Evolutionary conservation across 2,329 filamentous ascomycete genomes (phyloP).

Genomic region (Ophiostoma triangulosporum): DNA sequence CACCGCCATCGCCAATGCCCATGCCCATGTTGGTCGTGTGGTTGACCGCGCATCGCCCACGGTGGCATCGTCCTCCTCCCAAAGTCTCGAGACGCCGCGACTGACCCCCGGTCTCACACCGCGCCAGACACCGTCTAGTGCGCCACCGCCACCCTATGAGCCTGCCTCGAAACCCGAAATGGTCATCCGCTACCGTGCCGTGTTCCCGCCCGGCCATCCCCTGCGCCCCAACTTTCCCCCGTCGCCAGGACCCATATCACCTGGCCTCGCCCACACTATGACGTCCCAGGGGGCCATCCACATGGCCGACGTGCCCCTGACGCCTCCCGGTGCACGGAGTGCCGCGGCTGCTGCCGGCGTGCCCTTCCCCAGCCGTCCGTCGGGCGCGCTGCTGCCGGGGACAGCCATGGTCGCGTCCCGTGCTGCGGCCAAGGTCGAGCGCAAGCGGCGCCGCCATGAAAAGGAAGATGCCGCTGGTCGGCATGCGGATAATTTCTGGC

Average conservation of each 20-base stretch:
- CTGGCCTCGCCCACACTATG: slow-evolving; percentile 48
- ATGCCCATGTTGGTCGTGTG: slow-evolving; percentile 9
- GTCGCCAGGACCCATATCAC: slow-evolving; percentile 49
- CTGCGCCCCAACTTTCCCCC: slow-evolving; percentile 34
- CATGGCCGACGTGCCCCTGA: slow-evolving; percentile 45
- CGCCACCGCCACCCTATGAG: slow-evolving; percentile 42
- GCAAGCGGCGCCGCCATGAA: slow-evolving; percentile 42
- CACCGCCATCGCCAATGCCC: slow-evolving; percentile 9
- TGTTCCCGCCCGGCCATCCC: slow-evolving; percentile 42
- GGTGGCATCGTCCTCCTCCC: slow-evolving; percentile 16
- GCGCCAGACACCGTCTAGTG: slow-evolving; percentile 20
- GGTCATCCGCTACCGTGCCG: slow-evolving; percentile 38
- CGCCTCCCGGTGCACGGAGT: slow-evolving; percentile 24
- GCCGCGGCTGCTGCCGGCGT: slow-evolving; percentile 13
- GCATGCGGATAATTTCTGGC: slow-evolving; percentile 48
- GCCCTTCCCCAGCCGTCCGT: slow-evolving; percentile 30
- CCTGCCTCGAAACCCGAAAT: slow-evolving; percentile 28
- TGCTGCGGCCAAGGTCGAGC: slow-evolving; percentile 31
- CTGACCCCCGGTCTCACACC: slow-evolving; percentile 1
- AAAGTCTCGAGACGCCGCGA: slow-evolving; percentile 1
- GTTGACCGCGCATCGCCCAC: slow-evolving; percentile 7
- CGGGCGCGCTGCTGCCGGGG: slow-evolving; percentile 28
- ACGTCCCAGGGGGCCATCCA: slow-evolving; percentile 46
- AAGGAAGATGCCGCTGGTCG: slow-evolving; percentile 50
- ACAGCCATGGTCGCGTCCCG: slow-evolving; percentile 22